phyloP scores from a whole-genome alignment of 2,329 filamentous ascomycete species.

The Microsporum canis region DNA sequence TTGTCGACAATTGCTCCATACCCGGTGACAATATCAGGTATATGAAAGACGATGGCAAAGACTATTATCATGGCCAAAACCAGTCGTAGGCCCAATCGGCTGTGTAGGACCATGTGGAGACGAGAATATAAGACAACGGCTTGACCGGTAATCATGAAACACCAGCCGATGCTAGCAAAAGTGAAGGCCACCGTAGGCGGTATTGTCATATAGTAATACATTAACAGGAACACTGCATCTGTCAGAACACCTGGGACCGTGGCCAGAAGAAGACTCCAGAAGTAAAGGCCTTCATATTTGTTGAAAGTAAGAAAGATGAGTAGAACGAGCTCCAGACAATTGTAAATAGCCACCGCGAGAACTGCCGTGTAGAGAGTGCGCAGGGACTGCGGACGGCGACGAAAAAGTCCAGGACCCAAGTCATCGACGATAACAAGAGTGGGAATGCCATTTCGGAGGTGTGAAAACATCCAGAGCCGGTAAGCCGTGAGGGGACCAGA shows the following conservation, averaged over 20 bases:
- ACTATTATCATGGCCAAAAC: conserved; percentile 39
- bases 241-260: conserved; percentile 31
- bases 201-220: not conserved
- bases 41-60: conserved; percentile 34
- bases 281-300: conserved; percentile 36
- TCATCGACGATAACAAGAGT: not conserved
- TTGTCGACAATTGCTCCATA: conserved; percentile 25
- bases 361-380: not conserved
- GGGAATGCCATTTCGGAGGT: not conserved
- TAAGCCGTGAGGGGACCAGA: not conserved
- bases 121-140: conserved; percentile 41
- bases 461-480: not conserved
- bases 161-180: conserved; percentile 24
- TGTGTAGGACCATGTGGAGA: conserved; percentile 37
- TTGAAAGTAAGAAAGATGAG: conserved; percentile 37
- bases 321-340: conserved; percentile 31
- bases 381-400: not conserved
- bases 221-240: conserved; percentile 13
- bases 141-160: conserved; percentile 39
- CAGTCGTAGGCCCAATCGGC: conserved; percentile 28
- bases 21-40: conserved; percentile 38
- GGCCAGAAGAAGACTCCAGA: conserved; percentile 36
- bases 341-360: conserved; percentile 3
- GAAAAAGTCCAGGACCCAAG: not conserved
- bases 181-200: not conserved